A percentile compares a stretch with the other conserved stretches of the same genome.
Conservation (phyloP, 371 early-diverging fungal genomes). For the Fennellomyces sp. region DNA sequence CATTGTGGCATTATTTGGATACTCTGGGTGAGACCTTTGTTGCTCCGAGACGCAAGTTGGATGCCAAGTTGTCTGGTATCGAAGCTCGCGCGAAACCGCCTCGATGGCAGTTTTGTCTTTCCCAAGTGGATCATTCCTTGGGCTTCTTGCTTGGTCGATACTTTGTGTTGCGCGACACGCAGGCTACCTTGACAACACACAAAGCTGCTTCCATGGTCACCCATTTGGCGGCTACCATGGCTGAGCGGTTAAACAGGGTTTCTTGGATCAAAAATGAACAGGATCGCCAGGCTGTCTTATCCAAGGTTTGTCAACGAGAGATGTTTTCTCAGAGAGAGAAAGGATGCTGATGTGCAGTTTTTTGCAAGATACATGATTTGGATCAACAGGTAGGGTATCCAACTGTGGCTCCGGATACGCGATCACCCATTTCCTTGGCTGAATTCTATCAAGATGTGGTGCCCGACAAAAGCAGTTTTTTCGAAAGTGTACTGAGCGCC, state of each 20-base stretch:
- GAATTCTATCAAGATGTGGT: constrained; percentile 44
- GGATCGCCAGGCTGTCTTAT: background rate
- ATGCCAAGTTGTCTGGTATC: constrained; percentile 40
- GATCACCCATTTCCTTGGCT: constrained; percentile 39
- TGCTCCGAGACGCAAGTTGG: constrained; percentile 23
- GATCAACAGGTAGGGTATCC: constrained; percentile 41
- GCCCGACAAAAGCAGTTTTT: constrained; percentile 40
- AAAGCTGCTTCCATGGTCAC: too few relatives aligned
- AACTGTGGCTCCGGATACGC: constrained; percentile 36
- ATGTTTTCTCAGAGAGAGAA: too few relatives aligned
- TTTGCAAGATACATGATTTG: constrained; percentile 22
- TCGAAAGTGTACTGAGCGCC: constrained; percentile 45
- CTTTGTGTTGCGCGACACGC: constrained; percentile 22
- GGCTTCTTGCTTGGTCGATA: constrained; percentile 60
- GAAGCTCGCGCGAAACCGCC: constrained; percentile 42
- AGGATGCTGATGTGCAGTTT: too few relatives aligned
- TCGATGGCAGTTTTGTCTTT: constrained; percentile 59
- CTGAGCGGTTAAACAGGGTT: background rate
- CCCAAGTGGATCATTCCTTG: constrained; percentile 39
- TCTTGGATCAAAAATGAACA: background rate
- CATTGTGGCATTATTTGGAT: constrained; percentile 35
- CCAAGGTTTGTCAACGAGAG: too few relatives aligned
- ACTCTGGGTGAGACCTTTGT: constrained; percentile 28
- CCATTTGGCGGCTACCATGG: background rate
- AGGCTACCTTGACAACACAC: background rate